Conservation (phyloP, 2,329 filamentous ascomycete genomes). For the Pseudogymnoascus sp. region DNA sequence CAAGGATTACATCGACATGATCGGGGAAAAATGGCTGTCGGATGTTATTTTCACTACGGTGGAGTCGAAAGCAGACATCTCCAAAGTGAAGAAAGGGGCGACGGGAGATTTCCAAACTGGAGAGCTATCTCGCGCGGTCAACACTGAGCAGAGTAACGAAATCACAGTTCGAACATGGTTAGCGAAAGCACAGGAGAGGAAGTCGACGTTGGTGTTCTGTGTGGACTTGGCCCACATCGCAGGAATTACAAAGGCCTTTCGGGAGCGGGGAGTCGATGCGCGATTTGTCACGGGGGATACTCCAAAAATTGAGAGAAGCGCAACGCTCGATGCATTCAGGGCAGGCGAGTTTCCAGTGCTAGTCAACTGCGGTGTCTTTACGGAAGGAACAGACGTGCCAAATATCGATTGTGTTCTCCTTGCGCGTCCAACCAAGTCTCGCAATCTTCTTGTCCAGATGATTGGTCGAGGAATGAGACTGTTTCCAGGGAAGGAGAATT, state of each 20-base stretch:
- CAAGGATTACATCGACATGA: slow-evolving; percentile 73
- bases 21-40: slow-evolving; percentile 84
- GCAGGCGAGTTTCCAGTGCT: slow-evolving; percentile 73
- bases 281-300: slow-evolving; percentile 82
- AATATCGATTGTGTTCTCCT: slow-evolving; percentile 92
- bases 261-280: slow-evolving; percentile 70
- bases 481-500: slow-evolving; percentile 71
- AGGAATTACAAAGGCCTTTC: slow-evolving; percentile 67
- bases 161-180: slow-evolving; percentile 82
- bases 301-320: slow-evolving; percentile 54
- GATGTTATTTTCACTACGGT: slow-evolving; percentile 94
- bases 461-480: slow-evolving; percentile 89
- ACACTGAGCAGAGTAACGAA: slow-evolving; percentile 72
- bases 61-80: slow-evolving; percentile 70
- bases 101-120: slow-evolving; percentile 72
- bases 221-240: slow-evolving; percentile 80
- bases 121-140: slow-evolving; percentile 75
- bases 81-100: slow-evolving; percentile 51
- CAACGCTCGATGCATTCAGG: slow-evolving; percentile 68
- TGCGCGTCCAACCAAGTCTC: slow-evolving; percentile 78
- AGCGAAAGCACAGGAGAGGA: slow-evolving; percentile 61
- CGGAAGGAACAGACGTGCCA: slow-evolving; percentile 94
- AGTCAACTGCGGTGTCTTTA: slow-evolving; percentile 92
- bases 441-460: slow-evolving; percentile 95
- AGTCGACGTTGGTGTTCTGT: slow-evolving; percentile 89